Conservation (phyloP, 352 stramenopile species). For the Phytophthora europaea region DNA sequence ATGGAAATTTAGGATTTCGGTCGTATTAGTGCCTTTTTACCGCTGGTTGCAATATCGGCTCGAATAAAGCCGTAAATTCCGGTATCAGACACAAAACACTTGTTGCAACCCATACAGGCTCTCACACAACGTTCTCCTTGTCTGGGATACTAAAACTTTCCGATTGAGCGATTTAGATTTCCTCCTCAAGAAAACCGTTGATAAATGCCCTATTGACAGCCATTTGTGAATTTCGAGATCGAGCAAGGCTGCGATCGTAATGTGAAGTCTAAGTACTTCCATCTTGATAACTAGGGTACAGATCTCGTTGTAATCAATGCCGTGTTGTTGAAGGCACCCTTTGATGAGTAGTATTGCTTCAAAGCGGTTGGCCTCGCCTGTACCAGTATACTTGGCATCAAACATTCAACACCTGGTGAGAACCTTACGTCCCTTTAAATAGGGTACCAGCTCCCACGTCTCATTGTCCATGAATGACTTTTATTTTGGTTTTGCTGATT, state of each 20-base stretch:
- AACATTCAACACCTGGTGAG: constrained; percentile 3
- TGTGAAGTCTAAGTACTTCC: constrained; percentile 3
- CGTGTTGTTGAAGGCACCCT: neutral
- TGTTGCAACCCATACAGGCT: constrained; percentile 30
- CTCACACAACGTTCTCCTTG: constrained; percentile 21
- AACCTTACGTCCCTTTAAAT: neutral
- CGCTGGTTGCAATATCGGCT: no score
- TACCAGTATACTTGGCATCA: constrained; percentile 9
- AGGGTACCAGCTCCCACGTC: neutral
- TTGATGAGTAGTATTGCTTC: neutral
- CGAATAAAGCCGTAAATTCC: no score
- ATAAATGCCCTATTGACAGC: constrained; percentile 35
- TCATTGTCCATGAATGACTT: constrained; percentile 4
- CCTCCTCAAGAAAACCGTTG: constrained; percentile 23
- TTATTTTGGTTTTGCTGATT: constrained; percentile 9
- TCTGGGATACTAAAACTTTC: constrained; percentile 7
- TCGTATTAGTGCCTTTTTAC: no score
- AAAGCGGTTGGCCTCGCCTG: constrained; percentile 6
- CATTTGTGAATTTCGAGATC: constrained; percentile 35
- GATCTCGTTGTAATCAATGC: constrained; percentile 9
- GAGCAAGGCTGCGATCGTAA: constrained; percentile 3
- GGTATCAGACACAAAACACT: no score
- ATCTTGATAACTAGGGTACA: constrained; percentile 7
- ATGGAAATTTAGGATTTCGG: no score
- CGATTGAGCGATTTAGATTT: constrained; percentile 33